These are phyloP conservation scores for Exserohilum turcica DNA, from an alignment of 2,329 filamentous ascomycete species.

Conservation along the genomic window DNA sequence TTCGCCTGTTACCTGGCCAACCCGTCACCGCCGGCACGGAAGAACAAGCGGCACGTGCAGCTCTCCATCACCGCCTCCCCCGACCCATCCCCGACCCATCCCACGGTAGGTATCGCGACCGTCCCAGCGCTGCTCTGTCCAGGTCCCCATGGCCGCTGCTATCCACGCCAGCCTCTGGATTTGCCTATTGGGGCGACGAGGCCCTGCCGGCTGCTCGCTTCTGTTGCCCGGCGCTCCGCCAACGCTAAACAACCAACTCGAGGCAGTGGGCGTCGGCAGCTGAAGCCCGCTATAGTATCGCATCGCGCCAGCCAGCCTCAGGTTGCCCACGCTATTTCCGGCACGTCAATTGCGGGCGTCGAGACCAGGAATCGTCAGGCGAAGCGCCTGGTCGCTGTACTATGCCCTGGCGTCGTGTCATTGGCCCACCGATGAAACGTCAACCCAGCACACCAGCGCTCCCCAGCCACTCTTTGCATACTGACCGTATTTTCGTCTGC, in stretches of 20 bases:
- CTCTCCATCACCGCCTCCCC: neutral
- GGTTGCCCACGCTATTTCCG: conserved; percentile 7
- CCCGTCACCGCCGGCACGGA: conserved; percentile 18
- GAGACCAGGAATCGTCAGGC: conserved; percentile 14
- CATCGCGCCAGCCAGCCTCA: conserved; percentile 4
- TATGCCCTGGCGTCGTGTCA: conserved; percentile 21
- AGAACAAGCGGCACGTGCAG: conserved; percentile 23
- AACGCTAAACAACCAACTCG: neutral
- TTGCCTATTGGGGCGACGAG: neutral
- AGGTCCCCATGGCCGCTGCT: neutral
- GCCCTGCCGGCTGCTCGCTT: neutral
- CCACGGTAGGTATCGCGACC: neutral
- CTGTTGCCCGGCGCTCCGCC: neutral
- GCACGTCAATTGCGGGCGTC: conserved; percentile 14
- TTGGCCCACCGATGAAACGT: conserved; percentile 39
- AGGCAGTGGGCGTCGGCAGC: conserved; percentile 3
- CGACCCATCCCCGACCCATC: neutral
- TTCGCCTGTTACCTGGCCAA: conserved; percentile 30
- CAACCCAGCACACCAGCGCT: conserved; percentile 20
- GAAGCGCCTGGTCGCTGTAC: conserved; percentile 27
- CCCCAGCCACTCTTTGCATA: conserved; percentile 40
- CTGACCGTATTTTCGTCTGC: conserved; percentile 17
- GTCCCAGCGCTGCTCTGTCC: neutral
- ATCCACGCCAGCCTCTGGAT: neutral
- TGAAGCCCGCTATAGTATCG: neutral